Conservation (phyloP, 1,139 yeast species). For the Zygosaccharomyces sapae region DNA sequence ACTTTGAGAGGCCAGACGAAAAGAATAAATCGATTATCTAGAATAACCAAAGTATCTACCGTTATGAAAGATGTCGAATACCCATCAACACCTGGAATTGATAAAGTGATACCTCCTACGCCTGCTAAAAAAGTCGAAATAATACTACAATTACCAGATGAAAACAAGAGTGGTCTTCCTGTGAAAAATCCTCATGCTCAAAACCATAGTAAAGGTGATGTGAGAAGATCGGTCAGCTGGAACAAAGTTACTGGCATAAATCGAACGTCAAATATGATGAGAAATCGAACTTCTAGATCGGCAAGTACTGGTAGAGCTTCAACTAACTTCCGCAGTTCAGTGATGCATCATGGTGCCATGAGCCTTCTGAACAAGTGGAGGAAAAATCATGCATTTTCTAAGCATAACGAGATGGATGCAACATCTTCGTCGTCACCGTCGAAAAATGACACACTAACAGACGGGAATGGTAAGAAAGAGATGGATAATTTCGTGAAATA, state of each 20-base stretch:
- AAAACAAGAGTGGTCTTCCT: background rate
- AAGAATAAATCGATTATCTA: constrained; percentile 18
- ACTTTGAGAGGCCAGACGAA: constrained; percentile 7
- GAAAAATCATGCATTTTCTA: constrained; percentile 22
- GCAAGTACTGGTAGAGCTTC: background rate
- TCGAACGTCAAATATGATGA: constrained; percentile 1
- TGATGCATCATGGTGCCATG: constrained; percentile 25
- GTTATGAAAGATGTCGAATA: constrained; percentile 36
- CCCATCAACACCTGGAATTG: constrained; percentile 43
- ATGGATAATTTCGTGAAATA: constrained; percentile 39
- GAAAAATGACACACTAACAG: constrained; percentile 2
- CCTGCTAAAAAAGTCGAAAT: constrained; percentile 62
- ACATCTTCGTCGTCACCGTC: background rate
- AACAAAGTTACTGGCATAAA: background rate
- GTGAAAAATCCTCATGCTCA: background rate
- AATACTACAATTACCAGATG: constrained; percentile 30
- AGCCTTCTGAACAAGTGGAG: constrained; percentile 34
- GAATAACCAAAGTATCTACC: constrained; percentile 29
- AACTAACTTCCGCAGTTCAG: constrained; percentile 6
- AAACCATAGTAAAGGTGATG: background rate
- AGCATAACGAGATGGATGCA: constrained; percentile 2
- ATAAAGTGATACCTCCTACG: constrained; percentile 55
- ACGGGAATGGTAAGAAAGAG: constrained; percentile 19
- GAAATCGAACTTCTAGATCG: background rate
- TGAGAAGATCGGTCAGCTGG: background rate